A percentile compares a stretch with the other conserved stretches of the same genome.
phyloP scores from a whole-genome alignment of 1,284 basidiomycete genomes.

The Takashimella tepidaria region DNA sequence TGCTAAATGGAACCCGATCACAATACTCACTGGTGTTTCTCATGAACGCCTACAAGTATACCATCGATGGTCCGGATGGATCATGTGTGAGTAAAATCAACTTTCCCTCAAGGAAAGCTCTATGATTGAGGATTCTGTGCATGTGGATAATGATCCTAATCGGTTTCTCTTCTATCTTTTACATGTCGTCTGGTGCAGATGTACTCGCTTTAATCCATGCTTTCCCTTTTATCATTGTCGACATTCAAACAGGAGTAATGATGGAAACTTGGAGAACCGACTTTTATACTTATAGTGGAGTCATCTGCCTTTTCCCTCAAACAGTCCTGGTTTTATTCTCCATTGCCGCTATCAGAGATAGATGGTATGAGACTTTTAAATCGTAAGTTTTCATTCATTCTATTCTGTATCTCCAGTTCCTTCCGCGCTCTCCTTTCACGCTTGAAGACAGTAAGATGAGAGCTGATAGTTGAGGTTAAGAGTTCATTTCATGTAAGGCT shows the following conservation, averaged over 20 bases:
- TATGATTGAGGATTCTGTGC: too few relatives aligned
- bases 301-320: neutral
- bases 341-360: neutral
- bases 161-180: neutral
- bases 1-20: constrained; percentile 49
- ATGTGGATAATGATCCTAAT: too few relatives aligned
- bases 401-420: too few relatives aligned
- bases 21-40: constrained; percentile 48
- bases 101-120: too few relatives aligned
- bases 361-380: neutral
- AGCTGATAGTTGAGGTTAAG: neutral
- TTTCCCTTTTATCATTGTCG: neutral
- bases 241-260: neutral
- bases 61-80: constrained; percentile 28
- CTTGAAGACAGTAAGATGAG: neutral
- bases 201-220: neutral
- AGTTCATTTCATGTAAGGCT: too few relatives aligned
- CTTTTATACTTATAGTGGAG: neutral
- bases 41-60: constrained; percentile 52
- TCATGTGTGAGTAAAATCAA: constrained; percentile 8
- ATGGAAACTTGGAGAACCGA: neutral
- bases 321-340: neutral
- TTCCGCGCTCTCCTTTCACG: too few relatives aligned
- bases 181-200: neutral
- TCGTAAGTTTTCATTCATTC: neutral